Conservation (phyloP, 768 basidiomycete species). For the Lepiota subincarnata region DNA sequence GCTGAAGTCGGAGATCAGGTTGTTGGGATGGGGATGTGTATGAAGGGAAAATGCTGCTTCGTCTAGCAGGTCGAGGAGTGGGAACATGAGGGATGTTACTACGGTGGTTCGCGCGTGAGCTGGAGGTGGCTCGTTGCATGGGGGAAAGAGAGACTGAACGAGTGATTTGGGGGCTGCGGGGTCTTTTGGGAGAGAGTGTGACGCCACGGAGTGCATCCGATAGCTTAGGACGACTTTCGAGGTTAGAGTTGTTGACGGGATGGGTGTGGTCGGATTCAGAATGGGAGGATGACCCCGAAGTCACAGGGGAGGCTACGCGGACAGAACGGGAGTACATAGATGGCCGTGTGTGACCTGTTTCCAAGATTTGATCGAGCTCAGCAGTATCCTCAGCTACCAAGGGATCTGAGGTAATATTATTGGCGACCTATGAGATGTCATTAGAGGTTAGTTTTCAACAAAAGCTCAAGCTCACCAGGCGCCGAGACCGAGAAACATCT, state of each 20-base stretch:
- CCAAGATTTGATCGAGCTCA: conserved; percentile 56
- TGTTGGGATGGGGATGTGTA: conserved; percentile 28
- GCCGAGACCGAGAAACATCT: conserved; percentile 46
- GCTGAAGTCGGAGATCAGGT: conserved; percentile 51
- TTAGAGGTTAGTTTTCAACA: neutral
- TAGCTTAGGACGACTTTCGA: conserved; percentile 48
- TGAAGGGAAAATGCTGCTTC: conserved; percentile 24
- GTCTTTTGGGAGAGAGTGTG: conserved; percentile 74
- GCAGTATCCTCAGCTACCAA: conserved; percentile 59
- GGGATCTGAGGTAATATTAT: conserved; percentile 45
- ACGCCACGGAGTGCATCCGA: conserved; percentile 68
- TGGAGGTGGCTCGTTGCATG: conserved; percentile 3
- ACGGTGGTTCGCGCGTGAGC: neutral
- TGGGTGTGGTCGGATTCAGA: conserved; percentile 47
- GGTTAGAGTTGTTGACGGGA: conserved; percentile 30
- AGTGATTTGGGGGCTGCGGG: conserved; percentile 41
- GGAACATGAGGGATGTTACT: conserved; percentile 15
- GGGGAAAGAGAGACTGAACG: conserved; percentile 22
- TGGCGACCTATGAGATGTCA: conserved; percentile 22
- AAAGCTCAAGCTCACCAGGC: conserved; percentile 33
- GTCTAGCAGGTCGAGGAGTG: conserved; percentile 31
- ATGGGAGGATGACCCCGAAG: conserved; percentile 42
- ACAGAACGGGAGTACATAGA: conserved; percentile 30
- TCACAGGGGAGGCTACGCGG: conserved; percentile 45
- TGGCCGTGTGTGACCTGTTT: conserved; percentile 44